Evolutionary conservation across 345 rosid genomes (phyloP), one percentile per base, ranked within the genome.

Genomic region (Eucalyptus microcorys): DNA sequence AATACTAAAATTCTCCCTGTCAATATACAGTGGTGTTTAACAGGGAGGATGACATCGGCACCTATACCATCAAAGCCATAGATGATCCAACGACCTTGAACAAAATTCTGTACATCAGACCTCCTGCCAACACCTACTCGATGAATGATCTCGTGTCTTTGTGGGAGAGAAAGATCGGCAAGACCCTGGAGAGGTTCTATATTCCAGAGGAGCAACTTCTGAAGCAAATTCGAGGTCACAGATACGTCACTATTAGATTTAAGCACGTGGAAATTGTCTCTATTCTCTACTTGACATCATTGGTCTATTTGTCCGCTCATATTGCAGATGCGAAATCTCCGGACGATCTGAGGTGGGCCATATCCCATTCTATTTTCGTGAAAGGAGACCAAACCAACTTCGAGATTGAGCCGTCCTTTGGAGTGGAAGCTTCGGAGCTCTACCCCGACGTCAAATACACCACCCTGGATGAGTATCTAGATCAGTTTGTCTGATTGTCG

Each of bases 41-140:
- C 86, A 68, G 49, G 76, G 88, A 89, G 47, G 88, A 68, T 64
- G 90, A 86, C 53, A 89, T 86, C 7, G 90, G 42, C 45, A 86
- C 88, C 34, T 89, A 89, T 30, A 89, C 90, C 14, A 89, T 89
- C 86, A 47, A 86, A 49, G 66, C 88, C 3, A 47, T 89, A 86
- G 90, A 89, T 86, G 90, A 89, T n/a, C 86, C 88, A 14, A 68
- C 88, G 71, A 71, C 90, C 32, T 79, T 89, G 88, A 89, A 89
- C 86, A 89, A 86, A 64, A 47, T 89, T 30, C 14, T 89, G 30
- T 68, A 89, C 88, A 71, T 89, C 55, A 71, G 52, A 49, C 90
- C 90, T 43, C 40, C 88, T 14, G 85, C n/a, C 49, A 86, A 89
- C 86, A 68, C 55, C 66, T 45, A 49, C 86, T 89, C 88, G 3